Percentiles rank a stretch among this genome's conserved stretches.
These are phyloP conservation scores for Tetrahymena elliotti DNA, from an alignment of 73 alveolate genomes.

Conservation along the genomic window DNA sequence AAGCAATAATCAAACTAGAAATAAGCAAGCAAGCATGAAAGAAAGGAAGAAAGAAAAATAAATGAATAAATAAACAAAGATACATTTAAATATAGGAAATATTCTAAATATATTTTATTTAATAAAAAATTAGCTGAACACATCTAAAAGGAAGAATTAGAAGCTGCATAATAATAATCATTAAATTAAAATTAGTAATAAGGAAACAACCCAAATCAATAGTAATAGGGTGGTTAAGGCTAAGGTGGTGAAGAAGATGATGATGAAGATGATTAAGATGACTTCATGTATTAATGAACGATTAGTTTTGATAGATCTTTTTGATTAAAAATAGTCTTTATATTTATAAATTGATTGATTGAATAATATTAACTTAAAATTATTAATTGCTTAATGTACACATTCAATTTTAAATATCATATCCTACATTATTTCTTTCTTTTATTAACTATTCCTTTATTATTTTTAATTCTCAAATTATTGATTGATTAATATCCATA, in stretches of 20 bases:
- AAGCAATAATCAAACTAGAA: no score
- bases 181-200: background rate
- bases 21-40: background rate
- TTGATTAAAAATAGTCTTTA: background rate
- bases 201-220: background rate
- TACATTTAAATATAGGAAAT: background rate
- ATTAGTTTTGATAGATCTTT: background rate
- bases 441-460: no score
- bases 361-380: background rate
- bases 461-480: no score
- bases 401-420: background rate
- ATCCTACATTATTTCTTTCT: no score
- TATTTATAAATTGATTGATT: background rate
- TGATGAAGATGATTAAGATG: slow-evolving; percentile 29
- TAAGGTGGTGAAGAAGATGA: background rate
- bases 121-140: background rate
- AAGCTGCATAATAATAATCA: background rate
- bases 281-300: slow-evolving; percentile 28
- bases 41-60: no score
- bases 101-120: background rate
- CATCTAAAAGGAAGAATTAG: background rate
- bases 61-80: background rate
- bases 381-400: background rate
- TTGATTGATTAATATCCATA: no score
- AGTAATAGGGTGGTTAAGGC: background rate